A percentile compares a stretch with the other conserved stretches of the same genome.
Conservation (phyloP, 2,329 filamentous ascomycete genomes). For the Sporothrix pallida region DNA sequence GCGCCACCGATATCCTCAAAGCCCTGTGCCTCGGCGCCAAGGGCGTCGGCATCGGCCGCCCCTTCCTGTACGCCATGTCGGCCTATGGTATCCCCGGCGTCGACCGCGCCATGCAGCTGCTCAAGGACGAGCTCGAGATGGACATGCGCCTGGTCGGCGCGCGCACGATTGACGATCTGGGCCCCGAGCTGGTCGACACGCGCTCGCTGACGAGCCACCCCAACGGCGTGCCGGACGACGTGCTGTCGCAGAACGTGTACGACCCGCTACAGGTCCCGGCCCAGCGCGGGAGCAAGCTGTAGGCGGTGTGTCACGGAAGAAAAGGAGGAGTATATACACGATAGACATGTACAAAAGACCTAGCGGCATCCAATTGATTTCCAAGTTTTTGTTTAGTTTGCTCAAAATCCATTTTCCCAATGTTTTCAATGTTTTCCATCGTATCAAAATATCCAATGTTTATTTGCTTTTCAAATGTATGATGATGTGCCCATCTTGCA, state of each 20-base stretch:
- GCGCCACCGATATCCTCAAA: conserved; percentile 94
- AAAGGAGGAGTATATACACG: conserved; percentile 1
- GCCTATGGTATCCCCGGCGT: conserved; percentile 88
- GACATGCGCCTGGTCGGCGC: conserved; percentile 94
- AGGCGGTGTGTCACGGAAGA: not conserved
- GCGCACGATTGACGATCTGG: conserved; percentile 74
- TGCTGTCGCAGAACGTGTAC: conserved; percentile 57
- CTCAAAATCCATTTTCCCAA: not conserved
- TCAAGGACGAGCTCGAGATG: conserved; percentile 98
- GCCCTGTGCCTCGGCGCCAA: conserved; percentile 89
- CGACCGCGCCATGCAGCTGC: conserved; percentile 86
- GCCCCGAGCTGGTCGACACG: conserved; percentile 79
- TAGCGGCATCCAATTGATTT: conserved; percentile 17
- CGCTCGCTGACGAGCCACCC: conserved; percentile 67
- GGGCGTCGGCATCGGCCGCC: conserved; percentile 91
- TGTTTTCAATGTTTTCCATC: not conserved
- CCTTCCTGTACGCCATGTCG: conserved; percentile 96
- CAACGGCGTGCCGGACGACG: conserved; percentile 56
- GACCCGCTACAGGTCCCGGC: conserved; percentile 59
- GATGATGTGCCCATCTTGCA: not conserved
- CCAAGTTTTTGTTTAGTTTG: not conserved
- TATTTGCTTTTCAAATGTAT: not conserved
- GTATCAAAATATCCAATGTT: conserved; percentile 1
- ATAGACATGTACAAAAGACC: conserved; percentile 22
- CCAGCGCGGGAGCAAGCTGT: conserved; percentile 60